These are phyloP conservation scores for Podospora conica DNA, from an alignment of 495 filamentous ascomycete species.

Conservation along the genomic window DNA sequence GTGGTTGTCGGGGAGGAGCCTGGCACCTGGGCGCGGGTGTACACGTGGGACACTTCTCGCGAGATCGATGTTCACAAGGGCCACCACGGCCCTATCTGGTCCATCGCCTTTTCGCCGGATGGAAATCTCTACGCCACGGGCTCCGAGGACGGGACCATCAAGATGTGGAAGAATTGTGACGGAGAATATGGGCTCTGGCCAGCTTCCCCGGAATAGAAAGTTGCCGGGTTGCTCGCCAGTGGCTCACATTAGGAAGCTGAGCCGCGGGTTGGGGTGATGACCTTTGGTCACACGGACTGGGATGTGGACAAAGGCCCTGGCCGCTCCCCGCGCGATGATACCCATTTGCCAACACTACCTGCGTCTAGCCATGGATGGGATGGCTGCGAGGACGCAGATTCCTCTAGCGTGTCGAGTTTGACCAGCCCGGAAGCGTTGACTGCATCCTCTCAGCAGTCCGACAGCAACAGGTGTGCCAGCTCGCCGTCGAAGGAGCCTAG, in stretches of 20 bases:
- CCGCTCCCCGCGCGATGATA: conserved; percentile 12
- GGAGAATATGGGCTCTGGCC: conserved; percentile 51
- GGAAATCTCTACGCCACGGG: conserved; percentile 93
- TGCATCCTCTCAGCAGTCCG: neutral
- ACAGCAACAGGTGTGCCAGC: conserved; percentile 1
- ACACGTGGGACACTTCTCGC: conserved; percentile 72
- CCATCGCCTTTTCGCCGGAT: conserved; percentile 85
- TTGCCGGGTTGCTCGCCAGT: conserved; percentile 7
- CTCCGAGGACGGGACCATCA: conserved; percentile 96
- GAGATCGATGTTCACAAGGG: conserved; percentile 93
- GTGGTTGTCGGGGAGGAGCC: conserved; percentile 81
- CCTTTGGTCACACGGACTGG: neutral
- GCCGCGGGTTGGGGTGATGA: neutral
- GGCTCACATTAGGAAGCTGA: neutral
- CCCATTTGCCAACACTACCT: neutral
- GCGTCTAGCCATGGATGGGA: neutral
- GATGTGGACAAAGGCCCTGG: conserved; percentile 10
- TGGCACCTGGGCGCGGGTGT: conserved; percentile 93
- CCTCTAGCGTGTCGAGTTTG: neutral
- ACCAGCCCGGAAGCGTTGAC: conserved; percentile 5
- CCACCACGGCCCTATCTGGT: conserved; percentile 97
- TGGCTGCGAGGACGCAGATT: neutral
- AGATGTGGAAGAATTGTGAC: conserved; percentile 65
- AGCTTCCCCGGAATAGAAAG: conserved; percentile 14
- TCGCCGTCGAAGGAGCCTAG: neutral